phyloP scores from a whole-genome alignment of 257 asterid genomes.

The Knoxia roxburghii region DNA sequence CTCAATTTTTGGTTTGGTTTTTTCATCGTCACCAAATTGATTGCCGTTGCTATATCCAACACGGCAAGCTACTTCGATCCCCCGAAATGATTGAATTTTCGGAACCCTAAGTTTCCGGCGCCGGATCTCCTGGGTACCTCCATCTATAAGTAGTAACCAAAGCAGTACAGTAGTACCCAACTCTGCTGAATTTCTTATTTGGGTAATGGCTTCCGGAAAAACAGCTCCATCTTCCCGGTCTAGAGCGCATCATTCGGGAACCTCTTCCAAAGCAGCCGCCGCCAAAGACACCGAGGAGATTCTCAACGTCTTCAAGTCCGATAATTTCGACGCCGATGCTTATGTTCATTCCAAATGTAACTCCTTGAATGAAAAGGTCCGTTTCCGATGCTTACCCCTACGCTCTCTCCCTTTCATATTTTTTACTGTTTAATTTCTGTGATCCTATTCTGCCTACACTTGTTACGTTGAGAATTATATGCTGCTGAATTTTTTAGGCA shows the following conservation, averaged over 20 bases:
- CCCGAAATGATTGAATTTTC: too few species aligned
- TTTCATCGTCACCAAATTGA: too few species aligned
- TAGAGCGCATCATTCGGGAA: conserved; percentile 48
- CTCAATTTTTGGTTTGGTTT: too few species aligned
- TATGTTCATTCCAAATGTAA: conserved; percentile 89
- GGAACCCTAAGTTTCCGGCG: conserved; percentile 7
- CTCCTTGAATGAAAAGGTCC: conserved; percentile 81
- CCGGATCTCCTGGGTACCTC: conserved; percentile 6
- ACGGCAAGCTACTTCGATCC: too few species aligned
- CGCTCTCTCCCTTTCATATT: background rate
- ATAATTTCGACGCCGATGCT: conserved; percentile 82
- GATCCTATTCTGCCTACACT: background rate
- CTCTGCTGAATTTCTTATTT: too few species aligned
- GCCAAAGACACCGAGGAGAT: conserved; percentile 73
- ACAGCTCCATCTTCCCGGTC: conserved; percentile 73
- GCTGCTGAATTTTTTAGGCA: too few species aligned
- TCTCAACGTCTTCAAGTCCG: conserved; percentile 91
- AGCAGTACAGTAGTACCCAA: too few species aligned
- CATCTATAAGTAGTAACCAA: background rate
- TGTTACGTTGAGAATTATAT: background rate
- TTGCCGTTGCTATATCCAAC: too few species aligned
- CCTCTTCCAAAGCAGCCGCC: conserved; percentile 45
- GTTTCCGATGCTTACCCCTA: too few species aligned
- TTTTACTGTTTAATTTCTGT: background rate
- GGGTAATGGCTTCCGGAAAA: conserved; percentile 88